Percentiles rank a stretch among this genome's conserved stretches.
Evolutionary conservation across 208 protist genomes (phyloP).

Genomic region (Tritrichomonas foetus): DNA sequence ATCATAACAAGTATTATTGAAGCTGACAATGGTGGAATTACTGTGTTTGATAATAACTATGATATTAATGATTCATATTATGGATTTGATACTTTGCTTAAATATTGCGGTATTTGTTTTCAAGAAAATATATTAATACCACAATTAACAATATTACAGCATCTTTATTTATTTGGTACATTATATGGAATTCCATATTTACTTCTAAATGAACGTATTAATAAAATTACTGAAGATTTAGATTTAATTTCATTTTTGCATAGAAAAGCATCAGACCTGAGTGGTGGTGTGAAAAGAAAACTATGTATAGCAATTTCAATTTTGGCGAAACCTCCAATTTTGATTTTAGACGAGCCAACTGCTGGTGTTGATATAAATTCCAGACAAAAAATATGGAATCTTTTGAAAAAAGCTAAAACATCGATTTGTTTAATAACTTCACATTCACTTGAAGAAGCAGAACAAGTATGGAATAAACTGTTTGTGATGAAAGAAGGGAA

Average conservation of each 20-base stretch:
- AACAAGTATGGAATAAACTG: not conserved
- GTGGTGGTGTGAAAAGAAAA: not conserved
- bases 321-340: not conserved
- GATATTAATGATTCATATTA: too few species aligned
- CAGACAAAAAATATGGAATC: not conserved
- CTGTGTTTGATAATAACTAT: not conserved
- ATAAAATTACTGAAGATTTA: not conserved
- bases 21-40: not conserved
- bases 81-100: too few species aligned
- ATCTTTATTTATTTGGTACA: not conserved
- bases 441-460: constrained; percentile 18
- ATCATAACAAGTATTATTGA: not conserved
- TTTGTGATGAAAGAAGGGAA: not conserved
- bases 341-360: constrained; percentile 16
- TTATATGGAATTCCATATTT: not conserved
- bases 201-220: not conserved
- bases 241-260: not conserved
- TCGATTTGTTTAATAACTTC: not conserved
- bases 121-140: not conserved
- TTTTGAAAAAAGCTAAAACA: not conserved
- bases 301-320: not conserved
- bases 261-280: not conserved
- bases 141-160: not conserved
- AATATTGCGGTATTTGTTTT: not conserved
- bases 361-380: not conserved